Evolutionary conservation across 2,329 filamentous ascomycete genomes (phyloP).

Genomic region (Aspergillus sp.): DNA sequence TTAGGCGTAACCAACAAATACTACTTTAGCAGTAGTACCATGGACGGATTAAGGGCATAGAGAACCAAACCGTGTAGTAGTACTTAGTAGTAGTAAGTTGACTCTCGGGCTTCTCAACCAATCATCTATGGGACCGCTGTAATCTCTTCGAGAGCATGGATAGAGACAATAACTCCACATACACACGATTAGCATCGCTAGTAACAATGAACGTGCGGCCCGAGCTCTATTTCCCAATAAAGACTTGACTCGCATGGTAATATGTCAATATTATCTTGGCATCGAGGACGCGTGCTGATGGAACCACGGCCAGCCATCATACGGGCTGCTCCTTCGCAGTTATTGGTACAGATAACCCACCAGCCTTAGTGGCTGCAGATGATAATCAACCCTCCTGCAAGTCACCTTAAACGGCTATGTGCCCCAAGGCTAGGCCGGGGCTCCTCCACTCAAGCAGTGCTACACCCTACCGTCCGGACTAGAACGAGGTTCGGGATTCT

Average conservation of each 20-base stretch:
- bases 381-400: conserved; percentile 23
- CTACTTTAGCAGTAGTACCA: neutral
- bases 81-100: neutral
- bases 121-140: conserved; percentile 10
- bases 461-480: neutral
- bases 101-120: neutral
- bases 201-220: conserved; percentile 20
- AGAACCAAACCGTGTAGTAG: too few relatives aligned
- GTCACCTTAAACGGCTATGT: conserved; percentile 22
- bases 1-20: neutral
- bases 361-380: conserved; percentile 24
- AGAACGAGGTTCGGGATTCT: neutral
- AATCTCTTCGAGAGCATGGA: conserved; percentile 10
- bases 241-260: conserved; percentile 14
- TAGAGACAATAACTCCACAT: conserved; percentile 11
- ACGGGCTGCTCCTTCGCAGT: neutral
- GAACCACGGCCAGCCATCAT: neutral
- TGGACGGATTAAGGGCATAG: too few relatives aligned
- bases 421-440: conserved; percentile 11
- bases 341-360: conserved; percentile 6
- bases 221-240: conserved; percentile 16
- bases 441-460: neutral
- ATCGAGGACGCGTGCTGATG: conserved; percentile 1
- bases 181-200: neutral
- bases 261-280: conserved; percentile 13